Base-by-base conservation (phyloP, 345 rosid genomes). In the Populus davidiana region DNA sequence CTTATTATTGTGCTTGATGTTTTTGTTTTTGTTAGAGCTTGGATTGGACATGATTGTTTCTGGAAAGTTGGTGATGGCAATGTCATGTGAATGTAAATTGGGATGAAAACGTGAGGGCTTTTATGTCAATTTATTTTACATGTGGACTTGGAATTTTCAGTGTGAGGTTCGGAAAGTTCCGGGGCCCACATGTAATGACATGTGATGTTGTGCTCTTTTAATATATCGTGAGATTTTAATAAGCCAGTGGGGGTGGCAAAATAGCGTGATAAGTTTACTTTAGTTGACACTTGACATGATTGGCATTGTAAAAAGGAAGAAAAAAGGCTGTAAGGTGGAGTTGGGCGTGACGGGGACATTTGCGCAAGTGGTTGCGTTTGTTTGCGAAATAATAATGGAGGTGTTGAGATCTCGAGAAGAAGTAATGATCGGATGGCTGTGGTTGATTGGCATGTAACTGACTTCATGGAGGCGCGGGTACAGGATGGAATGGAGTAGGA, bases 11-110 rank as follows among this genome's bases (percentile, higher is more conserved):
- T 82, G 83, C 27, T n/a, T 20, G 70, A 72, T 70, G 38, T 41
- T 49, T 38, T 44, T 64, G 50, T 21, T 59, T 66, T 75, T 16
- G 23, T 12, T 73, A 7, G 17, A 27, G 5, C 2, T 63, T 64
- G 1, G 8, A 11, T 69, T 20, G 11, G 13, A 17, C 5, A 33
- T 70, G 35, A 16, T 76, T 33, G 52, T 10, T 35, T 38, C 7
- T n/a, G 54, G 23, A 49, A 25, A 54, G 7, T 31, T 44, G 35
- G 20, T 20, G 36, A 54, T 72, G 71, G 38, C 2, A 50, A 80
- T 85, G 87, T 83, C 84, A 74, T 66, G 70, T 50, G 56, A n/a
- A 10, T 82, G 85, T 85, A 81, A 83, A 85, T 78, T 83, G 10
- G 59, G 27, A 4, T 33, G 23, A 23, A 23, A 3, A 1, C 5